Base-by-base conservation (phyloP, 208 protist genomes). In the Porcisia hertigi region DNA sequence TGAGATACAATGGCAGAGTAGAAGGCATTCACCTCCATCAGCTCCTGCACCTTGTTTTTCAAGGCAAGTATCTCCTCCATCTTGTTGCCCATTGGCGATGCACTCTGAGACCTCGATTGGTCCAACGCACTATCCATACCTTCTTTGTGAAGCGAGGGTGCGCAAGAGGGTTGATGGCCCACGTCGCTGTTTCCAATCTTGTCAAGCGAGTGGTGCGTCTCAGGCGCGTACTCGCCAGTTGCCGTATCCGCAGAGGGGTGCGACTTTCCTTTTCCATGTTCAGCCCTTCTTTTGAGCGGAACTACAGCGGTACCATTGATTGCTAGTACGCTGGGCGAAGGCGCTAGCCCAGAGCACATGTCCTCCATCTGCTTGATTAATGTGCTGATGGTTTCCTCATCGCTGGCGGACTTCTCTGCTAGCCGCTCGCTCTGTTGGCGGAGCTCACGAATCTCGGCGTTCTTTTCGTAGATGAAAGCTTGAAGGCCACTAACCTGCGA, bases 1-100 rank as follows among this genome's bases (percentile, higher is more conserved):
- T 94, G 92, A 0, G 83, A 79, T 8, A 94, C 90, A 73, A 96
- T 93, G 49, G 85, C 86, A 23, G 90, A 87, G 72, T 96, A 96
- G 65, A 96, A 92, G 8, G 87, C 76, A 73, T 94, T 94, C 7
- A 94, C 83, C 73, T 96, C 92, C 80, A 77, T 85, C 39, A 96
- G 74, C 65, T 94, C 92, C n/a, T 82, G 83, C 25, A 94, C 72
- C 41, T 90, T 87, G n/a, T 45, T 77, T 65, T 94, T 87, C 43
- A 94, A 76, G 39, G 64, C 79, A 6, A 77, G 79, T n/a, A 94
- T 82, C 67, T 94, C 88, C 7, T 90, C 86, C 43, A 82, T 87
- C 80, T 89, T 90, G n/a, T 39, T 64, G 18, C 77, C 72, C 20
- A 88, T 79, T 0, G 80, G 73, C 8, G 84, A 41, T 7, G 74